These are phyloP conservation scores for Ophiostoma triangulosporum DNA, from an alignment of 2,329 filamentous ascomycete genomes.

Conservation along the genomic window DNA sequence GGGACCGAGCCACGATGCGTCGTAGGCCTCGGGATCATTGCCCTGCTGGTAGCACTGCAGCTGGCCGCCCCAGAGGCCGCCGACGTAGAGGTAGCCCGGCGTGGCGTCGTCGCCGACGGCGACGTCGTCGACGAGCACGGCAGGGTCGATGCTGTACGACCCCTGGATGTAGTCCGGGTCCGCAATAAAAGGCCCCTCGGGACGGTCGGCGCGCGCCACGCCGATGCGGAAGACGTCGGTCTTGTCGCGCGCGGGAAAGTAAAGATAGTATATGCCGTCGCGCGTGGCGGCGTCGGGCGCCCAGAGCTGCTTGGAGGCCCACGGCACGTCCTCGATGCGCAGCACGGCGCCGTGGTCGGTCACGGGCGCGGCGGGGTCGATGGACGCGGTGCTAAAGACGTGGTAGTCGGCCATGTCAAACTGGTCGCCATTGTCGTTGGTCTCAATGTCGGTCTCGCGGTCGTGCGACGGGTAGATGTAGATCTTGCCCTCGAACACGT, in stretches of 20 bases:
- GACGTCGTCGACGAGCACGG: constrained; percentile 57
- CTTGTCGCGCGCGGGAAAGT: constrained; percentile 63
- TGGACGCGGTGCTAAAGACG: constrained; percentile 47
- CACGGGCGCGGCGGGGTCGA: constrained; percentile 43
- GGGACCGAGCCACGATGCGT: constrained; percentile 37
- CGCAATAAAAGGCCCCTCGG: constrained; percentile 56
- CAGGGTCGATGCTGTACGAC: constrained; percentile 65
- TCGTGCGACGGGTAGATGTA: constrained; percentile 78
- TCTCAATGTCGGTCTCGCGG: constrained; percentile 56
- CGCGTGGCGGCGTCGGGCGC: constrained; percentile 61
- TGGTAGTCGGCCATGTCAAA: constrained; percentile 80
- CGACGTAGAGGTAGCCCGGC: constrained; percentile 55
- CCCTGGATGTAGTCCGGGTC: constrained; percentile 52
- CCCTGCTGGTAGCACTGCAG: constrained; percentile 57
- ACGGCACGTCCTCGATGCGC: constrained; percentile 51
- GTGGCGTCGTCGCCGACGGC: constrained; percentile 37
- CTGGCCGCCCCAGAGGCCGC: constrained; percentile 70
- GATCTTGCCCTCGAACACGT: constrained; percentile 61
- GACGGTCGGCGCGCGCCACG: constrained; percentile 49
- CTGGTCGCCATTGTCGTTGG: constrained; percentile 77
- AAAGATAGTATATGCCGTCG: constrained; percentile 57
- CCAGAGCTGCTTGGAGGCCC: constrained; percentile 70
- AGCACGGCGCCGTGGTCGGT: constrained; percentile 63
- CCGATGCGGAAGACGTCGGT: constrained; percentile 60
- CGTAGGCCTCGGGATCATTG: constrained; percentile 30